Evolutionary conservation across 441 rosid species (phyloP).

Genomic region (Jatropha podagrica): DNA sequence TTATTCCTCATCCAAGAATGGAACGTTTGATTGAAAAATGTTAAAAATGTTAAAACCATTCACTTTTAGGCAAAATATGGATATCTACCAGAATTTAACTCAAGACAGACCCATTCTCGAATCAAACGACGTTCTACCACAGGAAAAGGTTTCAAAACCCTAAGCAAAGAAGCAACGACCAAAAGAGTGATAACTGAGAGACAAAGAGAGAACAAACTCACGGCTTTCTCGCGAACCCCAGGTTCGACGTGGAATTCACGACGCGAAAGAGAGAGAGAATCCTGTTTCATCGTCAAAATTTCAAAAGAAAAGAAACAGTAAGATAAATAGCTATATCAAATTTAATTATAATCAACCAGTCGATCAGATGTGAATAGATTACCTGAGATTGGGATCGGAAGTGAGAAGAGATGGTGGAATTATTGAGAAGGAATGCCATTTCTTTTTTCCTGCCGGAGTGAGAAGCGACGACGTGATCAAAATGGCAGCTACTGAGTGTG

Average conservation of each 20-base stretch:
- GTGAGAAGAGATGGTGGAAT: slow-evolving; percentile 45
- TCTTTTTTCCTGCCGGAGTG: not conserved
- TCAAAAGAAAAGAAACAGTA: not conserved
- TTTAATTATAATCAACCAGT: not conserved
- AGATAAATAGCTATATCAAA: not conserved
- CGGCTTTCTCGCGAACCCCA: slow-evolving; percentile 91
- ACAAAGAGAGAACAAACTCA: slow-evolving; percentile 34
- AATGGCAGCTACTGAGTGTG: not conserved
- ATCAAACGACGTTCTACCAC: not conserved
- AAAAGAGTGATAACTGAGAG: not conserved
- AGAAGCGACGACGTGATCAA: not conserved
- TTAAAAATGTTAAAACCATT: not conserved
- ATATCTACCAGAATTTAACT: not conserved
- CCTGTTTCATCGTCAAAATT: slow-evolving; percentile 38
- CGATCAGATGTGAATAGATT: not conserved
- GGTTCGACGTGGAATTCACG: slow-evolving; percentile 73
- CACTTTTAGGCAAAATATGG: not conserved
- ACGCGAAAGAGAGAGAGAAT: slow-evolving; percentile 39
- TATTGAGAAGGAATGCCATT: slow-evolving; percentile 68
- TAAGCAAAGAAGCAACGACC: not conserved
- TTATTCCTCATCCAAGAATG: not conserved
- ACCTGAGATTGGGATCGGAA: slow-evolving; percentile 69
- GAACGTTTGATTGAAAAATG: not conserved
- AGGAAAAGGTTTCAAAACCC: not conserved
- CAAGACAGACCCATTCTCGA: not conserved